These are phyloP conservation scores for Fusarium sp. DNA, from an alignment of 2,329 filamentous ascomycete genomes.

Conservation along the genomic window DNA sequence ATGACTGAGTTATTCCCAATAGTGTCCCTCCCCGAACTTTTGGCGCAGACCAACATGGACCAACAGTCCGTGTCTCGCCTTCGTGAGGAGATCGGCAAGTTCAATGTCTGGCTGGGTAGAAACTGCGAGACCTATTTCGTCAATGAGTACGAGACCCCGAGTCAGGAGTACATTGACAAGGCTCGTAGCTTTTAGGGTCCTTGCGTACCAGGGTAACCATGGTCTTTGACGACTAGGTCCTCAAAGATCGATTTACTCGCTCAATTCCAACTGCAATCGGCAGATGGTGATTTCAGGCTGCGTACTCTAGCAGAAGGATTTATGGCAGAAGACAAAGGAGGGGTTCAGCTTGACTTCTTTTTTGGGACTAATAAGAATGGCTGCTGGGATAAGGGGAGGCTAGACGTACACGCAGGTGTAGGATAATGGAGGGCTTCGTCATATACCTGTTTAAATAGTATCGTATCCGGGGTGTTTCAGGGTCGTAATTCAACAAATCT, in stretches of 20 bases:
- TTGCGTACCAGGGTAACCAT: neutral
- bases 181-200: conserved; percentile 63
- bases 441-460: conserved; percentile 28
- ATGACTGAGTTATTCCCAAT: conserved; percentile 27
- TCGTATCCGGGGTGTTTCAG: conserved; percentile 16
- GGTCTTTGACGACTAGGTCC: neutral
- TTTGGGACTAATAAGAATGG: conserved; percentile 20
- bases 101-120: conserved; percentile 87
- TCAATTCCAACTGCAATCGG: neutral
- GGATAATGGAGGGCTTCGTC: conserved; percentile 37
- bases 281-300: neutral
- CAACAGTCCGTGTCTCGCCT: conserved; percentile 89
- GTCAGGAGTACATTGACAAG: conserved; percentile 79
- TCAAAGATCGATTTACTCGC: neutral
- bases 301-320: neutral
- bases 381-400: conserved; percentile 22
- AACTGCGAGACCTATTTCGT: conserved; percentile 84
- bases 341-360: neutral
- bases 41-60: conserved; percentile 99
- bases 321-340: neutral
- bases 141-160: conserved; percentile 80
- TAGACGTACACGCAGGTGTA: conserved; percentile 33
- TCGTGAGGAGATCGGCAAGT: conserved; percentile 88
- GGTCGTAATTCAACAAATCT: conserved; percentile 1
- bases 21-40: conserved; percentile 93